phyloP scores from a whole-genome alignment of 257 asterid genomes.

The Cruciata laevipes region DNA sequence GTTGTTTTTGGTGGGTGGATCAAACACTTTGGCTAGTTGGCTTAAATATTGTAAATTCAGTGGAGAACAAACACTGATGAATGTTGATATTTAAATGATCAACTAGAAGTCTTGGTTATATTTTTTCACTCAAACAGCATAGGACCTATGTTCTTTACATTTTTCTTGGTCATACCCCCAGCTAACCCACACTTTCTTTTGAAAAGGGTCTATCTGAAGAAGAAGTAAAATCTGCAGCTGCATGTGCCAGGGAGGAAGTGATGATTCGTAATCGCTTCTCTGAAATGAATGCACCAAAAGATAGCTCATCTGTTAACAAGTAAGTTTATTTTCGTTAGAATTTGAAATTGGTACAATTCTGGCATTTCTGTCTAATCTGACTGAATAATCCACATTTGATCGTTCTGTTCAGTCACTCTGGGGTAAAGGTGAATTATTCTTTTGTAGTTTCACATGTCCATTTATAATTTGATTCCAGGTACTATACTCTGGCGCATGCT shows the following conservation, averaged over 20 bases:
- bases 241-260: slow-evolving; percentile 99
- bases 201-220: slow-evolving; percentile 95
- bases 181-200: slow-evolving; percentile 15
- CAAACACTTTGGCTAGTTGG: not conserved
- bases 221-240: slow-evolving; percentile 95
- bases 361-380: not conserved
- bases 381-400: not conserved
- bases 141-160: not conserved
- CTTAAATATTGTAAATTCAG: not conserved
- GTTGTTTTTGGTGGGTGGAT: no score
- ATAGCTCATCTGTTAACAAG: slow-evolving; percentile 89
- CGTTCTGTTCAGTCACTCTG: not conserved
- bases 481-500: slow-evolving; percentile 97
- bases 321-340: slow-evolving; percentile 21
- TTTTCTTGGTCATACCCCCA: not conserved
- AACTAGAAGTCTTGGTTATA: not conserved
- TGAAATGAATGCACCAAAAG: slow-evolving; percentile 97
- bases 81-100: not conserved
- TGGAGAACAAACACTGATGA: not conserved
- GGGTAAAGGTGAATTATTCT: not conserved
- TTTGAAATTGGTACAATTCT: not conserved
- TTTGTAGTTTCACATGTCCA: slow-evolving; percentile 13
- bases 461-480: slow-evolving; percentile 40
- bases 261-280: slow-evolving; percentile 92
- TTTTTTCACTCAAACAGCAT: no score